Evolutionary conservation across 257 asterid species (phyloP).

Genomic region (Nicotiana otophora): DNA sequence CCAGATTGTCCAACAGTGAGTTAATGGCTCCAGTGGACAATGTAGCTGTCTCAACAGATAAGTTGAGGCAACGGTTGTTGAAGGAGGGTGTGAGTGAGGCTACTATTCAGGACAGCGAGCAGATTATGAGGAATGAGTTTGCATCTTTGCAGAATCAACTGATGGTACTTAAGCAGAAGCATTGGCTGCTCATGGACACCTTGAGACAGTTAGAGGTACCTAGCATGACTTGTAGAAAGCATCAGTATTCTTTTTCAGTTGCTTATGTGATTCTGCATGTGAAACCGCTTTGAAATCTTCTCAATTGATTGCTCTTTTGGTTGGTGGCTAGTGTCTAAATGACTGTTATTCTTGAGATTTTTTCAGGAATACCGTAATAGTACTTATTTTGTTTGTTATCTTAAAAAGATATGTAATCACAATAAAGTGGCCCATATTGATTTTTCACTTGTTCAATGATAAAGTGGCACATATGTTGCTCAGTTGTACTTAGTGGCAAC

Average conservation of each 20-base stretch:
- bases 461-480: not conserved
- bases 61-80: conserved; percentile 67
- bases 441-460: not conserved
- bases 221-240: conserved; percentile 33
- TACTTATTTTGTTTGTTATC: not conserved
- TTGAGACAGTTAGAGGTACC: conserved; percentile 95
- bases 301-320: conserved; percentile 18
- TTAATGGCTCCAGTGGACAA: conserved; percentile 81
- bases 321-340: not conserved
- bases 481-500: not conserved
- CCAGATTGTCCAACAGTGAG: conserved; percentile 93
- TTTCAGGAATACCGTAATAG: not conserved
- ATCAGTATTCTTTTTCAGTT: conserved; percentile 31
- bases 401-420: too few relatives aligned
- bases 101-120: conserved; percentile 77
- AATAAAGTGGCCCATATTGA: too few relatives aligned
- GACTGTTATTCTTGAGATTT: not conserved
- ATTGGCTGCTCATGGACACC: conserved; percentile 72
- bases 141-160: conserved; percentile 71
- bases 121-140: conserved; percentile 75
- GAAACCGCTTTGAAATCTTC: conserved; percentile 25
- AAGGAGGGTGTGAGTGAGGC: conserved; percentile 65
- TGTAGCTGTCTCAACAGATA: conserved; percentile 62
- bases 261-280: conserved; percentile 18
- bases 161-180: conserved; percentile 76